These are phyloP conservation scores for Berberis vulgaris DNA, from an alignment of 164 flowering plant species.

Conservation along the genomic window DNA sequence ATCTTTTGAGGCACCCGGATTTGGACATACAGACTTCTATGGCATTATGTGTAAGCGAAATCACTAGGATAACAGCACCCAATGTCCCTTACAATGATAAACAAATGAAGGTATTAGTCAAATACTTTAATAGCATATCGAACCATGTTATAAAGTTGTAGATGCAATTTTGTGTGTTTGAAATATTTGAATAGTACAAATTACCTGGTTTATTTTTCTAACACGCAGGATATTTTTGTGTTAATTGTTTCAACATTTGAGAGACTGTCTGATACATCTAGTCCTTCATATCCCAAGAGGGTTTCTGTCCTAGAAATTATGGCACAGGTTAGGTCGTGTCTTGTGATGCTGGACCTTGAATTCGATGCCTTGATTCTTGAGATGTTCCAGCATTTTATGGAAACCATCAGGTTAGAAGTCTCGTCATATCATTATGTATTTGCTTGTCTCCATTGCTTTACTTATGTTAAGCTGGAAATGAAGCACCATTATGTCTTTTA, in stretches of 20 bases:
- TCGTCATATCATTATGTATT: background rate
- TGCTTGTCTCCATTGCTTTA: too few species aligned
- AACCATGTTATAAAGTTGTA: background rate
- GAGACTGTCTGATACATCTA: slow-evolving; percentile 27
- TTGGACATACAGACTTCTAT: slow-evolving; percentile 59
- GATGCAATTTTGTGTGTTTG: background rate
- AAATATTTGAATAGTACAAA: background rate
- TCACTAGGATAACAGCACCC: slow-evolving; percentile 85
- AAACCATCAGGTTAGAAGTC: slow-evolving; percentile 27
- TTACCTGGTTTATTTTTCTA: background rate
- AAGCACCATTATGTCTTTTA: too few species aligned
- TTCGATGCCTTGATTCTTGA: slow-evolving; percentile 44
- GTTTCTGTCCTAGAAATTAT: slow-evolving; percentile 47
- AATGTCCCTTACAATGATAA: slow-evolving; percentile 79
- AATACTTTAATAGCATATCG: background rate
- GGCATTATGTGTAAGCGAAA: slow-evolving; percentile 73
- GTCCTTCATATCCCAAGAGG: slow-evolving; percentile 39
- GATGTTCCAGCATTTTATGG: slow-evolving; percentile 44
- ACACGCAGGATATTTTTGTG: slow-evolving; percentile 49
- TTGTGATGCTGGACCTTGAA: slow-evolving; percentile 70
- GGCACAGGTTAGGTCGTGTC: slow-evolving; percentile 52
- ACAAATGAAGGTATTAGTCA: slow-evolving; percentile 56
- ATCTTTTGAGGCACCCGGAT: slow-evolving; percentile 52
- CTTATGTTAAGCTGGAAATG: background rate
- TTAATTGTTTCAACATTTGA: slow-evolving; percentile 45